A percentile compares a stretch with the other conserved stretches of the same genome.
Conservation (phyloP, 345 rosid species). For the Eucalyptus pauciflora region DNA sequence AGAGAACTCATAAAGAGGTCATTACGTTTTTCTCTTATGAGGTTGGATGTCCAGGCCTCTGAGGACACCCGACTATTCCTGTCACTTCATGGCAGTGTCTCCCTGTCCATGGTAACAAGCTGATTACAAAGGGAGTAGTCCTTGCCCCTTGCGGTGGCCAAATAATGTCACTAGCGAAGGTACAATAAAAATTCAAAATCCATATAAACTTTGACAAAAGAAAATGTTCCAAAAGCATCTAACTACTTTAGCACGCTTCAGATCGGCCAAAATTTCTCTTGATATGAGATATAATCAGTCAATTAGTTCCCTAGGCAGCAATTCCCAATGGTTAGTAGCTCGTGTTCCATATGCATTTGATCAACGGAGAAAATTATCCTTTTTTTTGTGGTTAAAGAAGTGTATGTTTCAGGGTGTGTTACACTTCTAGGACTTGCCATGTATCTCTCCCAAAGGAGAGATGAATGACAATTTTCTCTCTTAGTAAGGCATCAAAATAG, state of each 20-base stretch:
- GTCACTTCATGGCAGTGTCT: not conserved
- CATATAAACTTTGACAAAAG: not conserved
- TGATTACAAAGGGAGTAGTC: not conserved
- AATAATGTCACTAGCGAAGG: not conserved
- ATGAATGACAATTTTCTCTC: not conserved
- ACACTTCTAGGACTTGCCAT: not conserved
- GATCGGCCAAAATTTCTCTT: not conserved
- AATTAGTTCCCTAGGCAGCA: not conserved
- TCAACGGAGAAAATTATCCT: not conserved
- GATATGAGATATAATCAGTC: not conserved
- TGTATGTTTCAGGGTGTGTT: not conserved
- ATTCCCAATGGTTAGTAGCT: not conserved
- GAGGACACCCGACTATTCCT: not conserved
- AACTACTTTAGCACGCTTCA: not conserved
- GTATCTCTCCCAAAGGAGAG: not conserved
- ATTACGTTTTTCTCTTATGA: too few species aligned
- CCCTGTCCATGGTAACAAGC: not conserved
- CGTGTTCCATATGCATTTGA: not conserved
- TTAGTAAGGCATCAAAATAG: not conserved
- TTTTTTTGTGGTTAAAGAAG: not conserved
- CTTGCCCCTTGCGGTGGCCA: not conserved
- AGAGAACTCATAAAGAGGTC: not conserved
- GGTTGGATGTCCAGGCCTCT: not conserved
- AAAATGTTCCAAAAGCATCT: not conserved
- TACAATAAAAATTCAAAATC: not conserved